These are phyloP conservation scores for Trichoderma atroviride DNA, from an alignment of 2,329 filamentous ascomycete species.

Conservation along the genomic window DNA sequence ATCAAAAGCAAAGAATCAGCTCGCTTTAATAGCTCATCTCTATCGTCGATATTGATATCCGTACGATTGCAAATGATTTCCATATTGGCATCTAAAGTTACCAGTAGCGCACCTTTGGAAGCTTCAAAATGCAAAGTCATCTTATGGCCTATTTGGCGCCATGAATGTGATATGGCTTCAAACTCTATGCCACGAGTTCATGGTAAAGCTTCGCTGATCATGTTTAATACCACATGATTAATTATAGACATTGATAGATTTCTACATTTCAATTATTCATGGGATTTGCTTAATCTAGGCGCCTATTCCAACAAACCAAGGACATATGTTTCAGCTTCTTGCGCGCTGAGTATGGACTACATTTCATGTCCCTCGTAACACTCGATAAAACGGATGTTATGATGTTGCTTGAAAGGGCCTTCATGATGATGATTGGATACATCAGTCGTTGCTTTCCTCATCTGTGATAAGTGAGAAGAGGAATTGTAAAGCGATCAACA, in stretches of 20 bases:
- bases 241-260: not conserved
- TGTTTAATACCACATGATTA: too few relatives aligned
- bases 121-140: not conserved
- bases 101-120: not conserved
- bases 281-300: not conserved
- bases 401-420: accelerated
- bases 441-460: not conserved
- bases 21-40: not conserved
- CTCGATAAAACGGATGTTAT: not conserved
- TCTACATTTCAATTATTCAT: not conserved
- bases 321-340: not conserved
- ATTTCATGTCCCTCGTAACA: not conserved
- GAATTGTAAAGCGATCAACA: not conserved
- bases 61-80: not conserved
- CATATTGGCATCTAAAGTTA: not conserved
- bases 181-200: not conserved
- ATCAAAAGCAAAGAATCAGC: not conserved
- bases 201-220: not conserved
- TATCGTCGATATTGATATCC: not conserved
- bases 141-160: not conserved
- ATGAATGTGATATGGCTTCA: not conserved
- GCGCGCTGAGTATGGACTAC: not conserved
- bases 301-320: not conserved
- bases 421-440: not conserved
- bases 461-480: not conserved